Conservation (phyloP, 2,329 filamentous ascomycete species). For the Claviceps pusilla region DNA sequence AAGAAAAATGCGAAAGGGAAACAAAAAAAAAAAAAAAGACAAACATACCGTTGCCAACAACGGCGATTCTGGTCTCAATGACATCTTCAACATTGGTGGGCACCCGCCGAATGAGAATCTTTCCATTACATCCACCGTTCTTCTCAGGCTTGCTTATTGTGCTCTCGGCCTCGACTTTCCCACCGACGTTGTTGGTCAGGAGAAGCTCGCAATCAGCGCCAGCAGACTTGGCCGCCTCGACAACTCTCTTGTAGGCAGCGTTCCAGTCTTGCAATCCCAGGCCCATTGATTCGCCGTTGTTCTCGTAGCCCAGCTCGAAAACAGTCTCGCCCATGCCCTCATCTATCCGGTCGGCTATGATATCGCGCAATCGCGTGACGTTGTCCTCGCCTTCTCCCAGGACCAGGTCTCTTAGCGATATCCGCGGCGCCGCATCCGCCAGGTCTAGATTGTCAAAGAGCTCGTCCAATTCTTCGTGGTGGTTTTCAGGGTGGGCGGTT, state of each 20-base stretch:
- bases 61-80: constrained; percentile 89
- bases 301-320: constrained; percentile 84
- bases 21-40: background rate
- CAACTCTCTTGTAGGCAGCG: constrained; percentile 50
- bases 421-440: constrained; percentile 51
- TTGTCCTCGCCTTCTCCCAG: constrained; percentile 47
- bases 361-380: constrained; percentile 45
- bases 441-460: constrained; percentile 81
- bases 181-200: constrained; percentile 81
- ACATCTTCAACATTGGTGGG: constrained; percentile 68
- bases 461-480: constrained; percentile 73
- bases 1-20: no score
- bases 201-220: constrained; percentile 68
- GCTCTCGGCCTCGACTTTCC: constrained; percentile 54
- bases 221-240: constrained; percentile 45
- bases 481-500: constrained; percentile 23
- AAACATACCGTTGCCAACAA: constrained; percentile 71
- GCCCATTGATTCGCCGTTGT: constrained; percentile 72
- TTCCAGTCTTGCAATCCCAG: constrained; percentile 65
- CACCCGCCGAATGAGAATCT: constrained; percentile 64
- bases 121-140: constrained; percentile 65
- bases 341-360: constrained; percentile 54
- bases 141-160: constrained; percentile 39
- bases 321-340: constrained; percentile 82
- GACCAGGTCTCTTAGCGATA: constrained; percentile 62